These are phyloP conservation scores for Crotalaria pallida DNA, from an alignment of 306 rosid species.

Conservation along the genomic window DNA sequence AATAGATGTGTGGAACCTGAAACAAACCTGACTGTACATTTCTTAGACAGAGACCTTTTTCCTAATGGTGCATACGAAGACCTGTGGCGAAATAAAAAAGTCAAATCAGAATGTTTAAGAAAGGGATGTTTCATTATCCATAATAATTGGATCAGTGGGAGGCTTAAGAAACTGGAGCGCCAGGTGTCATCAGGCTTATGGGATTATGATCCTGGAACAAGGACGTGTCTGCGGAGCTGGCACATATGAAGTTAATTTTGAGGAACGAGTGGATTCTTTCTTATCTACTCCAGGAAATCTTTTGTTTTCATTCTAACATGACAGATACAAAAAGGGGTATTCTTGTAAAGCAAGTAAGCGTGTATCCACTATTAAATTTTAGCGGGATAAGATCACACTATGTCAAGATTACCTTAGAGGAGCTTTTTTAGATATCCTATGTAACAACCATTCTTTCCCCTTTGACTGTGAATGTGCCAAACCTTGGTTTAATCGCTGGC, in stretches of 20 bases:
- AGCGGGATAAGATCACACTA: too few species aligned
- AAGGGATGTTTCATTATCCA: constrained; percentile 71
- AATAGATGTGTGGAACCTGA: constrained; percentile 66
- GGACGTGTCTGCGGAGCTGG: constrained; percentile 56
- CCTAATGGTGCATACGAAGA: constrained; percentile 86
- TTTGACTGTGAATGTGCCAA: constrained; percentile 18
- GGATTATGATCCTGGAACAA: constrained; percentile 74
- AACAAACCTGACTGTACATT: constrained; percentile 70
- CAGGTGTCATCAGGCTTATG: constrained; percentile 79
- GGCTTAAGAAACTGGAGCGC: constrained; percentile 83
- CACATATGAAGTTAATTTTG: constrained; percentile 29
- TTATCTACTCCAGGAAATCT: constrained; percentile 23
- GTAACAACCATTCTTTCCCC: constrained; percentile 23
- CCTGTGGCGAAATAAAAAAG: constrained; percentile 56
- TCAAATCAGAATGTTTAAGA: constrained; percentile 49
- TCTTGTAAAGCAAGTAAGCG: too few species aligned
- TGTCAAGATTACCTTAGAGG: too few species aligned
- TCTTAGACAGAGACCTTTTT: constrained; percentile 79
- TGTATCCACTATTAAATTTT: too few species aligned
- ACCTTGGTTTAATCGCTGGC: constrained; percentile 40
- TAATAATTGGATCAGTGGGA: constrained; percentile 89
- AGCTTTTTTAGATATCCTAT: too few species aligned
- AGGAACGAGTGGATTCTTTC: constrained; percentile 29
- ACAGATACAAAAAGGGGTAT: background rate
- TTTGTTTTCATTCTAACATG: constrained; percentile 31